Evolutionary conservation across 805 yeast species (phyloP).

Genomic region (Pichia occidentalis): DNA sequence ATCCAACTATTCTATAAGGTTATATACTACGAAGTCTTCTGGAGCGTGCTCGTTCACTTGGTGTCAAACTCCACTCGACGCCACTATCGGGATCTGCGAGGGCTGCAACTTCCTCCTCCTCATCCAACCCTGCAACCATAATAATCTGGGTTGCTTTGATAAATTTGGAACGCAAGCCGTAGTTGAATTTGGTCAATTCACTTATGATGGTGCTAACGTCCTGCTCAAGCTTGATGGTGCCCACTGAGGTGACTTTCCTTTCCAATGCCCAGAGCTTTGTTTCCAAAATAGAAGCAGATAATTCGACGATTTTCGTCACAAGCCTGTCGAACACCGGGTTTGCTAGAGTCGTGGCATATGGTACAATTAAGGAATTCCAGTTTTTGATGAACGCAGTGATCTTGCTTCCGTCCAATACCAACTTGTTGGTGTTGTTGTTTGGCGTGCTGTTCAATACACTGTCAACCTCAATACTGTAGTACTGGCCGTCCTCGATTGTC

Average conservation of each 20-base stretch:
- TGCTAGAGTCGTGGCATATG: constrained; percentile 41
- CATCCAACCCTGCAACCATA: constrained; percentile 76
- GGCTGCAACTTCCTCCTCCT: constrained; percentile 38
- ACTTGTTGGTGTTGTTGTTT: neutral
- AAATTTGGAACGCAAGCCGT: constrained; percentile 71
- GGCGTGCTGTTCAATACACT: neutral
- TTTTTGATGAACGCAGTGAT: constrained; percentile 43
- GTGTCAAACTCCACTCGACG: constrained; percentile 65
- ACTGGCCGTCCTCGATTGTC: constrained; percentile 21
- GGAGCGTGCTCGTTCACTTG: constrained; percentile 62
- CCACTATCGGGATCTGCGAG: constrained; percentile 21
- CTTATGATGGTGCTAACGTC: constrained; percentile 71
- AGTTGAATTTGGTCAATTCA: constrained; percentile 65
- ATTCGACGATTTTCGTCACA: constrained; percentile 42
- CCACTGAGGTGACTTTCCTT: constrained; percentile 70
- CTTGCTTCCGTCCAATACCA: neutral
- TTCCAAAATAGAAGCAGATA: constrained; percentile 54
- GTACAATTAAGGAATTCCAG: constrained; percentile 61
- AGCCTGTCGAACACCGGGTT: constrained; percentile 44
- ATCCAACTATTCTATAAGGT: too few relatives aligned
- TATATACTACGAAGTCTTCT: constrained; percentile 28
- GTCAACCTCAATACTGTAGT: neutral
- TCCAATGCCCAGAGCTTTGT: constrained; percentile 60
- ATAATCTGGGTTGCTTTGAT: constrained; percentile 79
- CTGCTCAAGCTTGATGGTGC: constrained; percentile 76